Evolutionary conservation across 805 yeast species (phyloP).

Genomic region (Cyberlindnera mrakii): DNA sequence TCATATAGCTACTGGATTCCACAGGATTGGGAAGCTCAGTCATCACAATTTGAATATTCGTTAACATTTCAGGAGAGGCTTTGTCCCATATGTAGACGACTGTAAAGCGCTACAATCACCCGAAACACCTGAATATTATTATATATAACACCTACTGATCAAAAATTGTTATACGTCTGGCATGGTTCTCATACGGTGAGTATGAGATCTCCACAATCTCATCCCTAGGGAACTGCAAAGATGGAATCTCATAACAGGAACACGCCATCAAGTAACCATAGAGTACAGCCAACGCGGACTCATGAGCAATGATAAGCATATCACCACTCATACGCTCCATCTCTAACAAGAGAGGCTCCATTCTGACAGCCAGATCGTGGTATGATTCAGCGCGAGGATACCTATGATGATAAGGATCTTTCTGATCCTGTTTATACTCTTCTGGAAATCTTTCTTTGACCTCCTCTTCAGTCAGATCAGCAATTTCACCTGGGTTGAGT

Average conservation of each 20-base stretch:
- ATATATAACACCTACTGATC: constrained; percentile 6
- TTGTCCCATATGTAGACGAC: neutral
- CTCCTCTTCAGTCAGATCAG: constrained; percentile 57
- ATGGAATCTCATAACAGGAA: constrained; percentile 80
- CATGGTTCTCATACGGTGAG: constrained; percentile 75
- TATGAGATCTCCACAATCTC: constrained; percentile 84
- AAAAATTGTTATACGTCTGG: constrained; percentile 45
- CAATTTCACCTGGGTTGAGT: constrained; percentile 83
- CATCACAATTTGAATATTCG: no score
- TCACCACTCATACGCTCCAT: constrained; percentile 90
- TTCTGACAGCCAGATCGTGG: constrained; percentile 90
- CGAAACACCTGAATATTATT: neutral
- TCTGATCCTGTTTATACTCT: constrained; percentile 57
- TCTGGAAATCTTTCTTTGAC: constrained; percentile 55
- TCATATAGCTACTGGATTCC: no score
- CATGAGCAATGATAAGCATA: constrained; percentile 87
- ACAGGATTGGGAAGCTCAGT: no score
- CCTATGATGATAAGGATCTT: constrained; percentile 90
- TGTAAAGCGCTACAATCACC: neutral
- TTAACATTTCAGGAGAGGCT: neutral
- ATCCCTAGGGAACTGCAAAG: constrained; percentile 67
- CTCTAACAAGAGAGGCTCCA: constrained; percentile 89
- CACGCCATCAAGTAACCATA: constrained; percentile 95
- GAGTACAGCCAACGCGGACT: constrained; percentile 78
- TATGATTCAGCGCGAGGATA: constrained; percentile 91